phyloP scores from a whole-genome alignment of 495 filamentous ascomycete species.

The Talaromyces adpressus region DNA sequence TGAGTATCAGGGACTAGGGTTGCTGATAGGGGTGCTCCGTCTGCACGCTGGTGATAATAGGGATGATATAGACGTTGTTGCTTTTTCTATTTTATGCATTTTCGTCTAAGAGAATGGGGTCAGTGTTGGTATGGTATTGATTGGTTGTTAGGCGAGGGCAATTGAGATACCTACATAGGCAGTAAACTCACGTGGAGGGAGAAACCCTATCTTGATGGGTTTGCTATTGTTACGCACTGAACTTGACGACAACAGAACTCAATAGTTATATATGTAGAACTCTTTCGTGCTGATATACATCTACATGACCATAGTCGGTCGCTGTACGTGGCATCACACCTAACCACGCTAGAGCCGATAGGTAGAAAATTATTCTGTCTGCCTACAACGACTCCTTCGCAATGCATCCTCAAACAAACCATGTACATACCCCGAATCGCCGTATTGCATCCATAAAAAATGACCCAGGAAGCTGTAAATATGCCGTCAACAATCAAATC shows the following conservation, averaged over 20 bases:
- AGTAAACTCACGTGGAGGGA: not conserved
- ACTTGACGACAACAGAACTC: not conserved
- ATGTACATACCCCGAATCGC: not conserved
- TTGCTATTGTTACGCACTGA: not conserved
- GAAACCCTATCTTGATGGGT: not conserved
- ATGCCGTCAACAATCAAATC: conserved; percentile 9
- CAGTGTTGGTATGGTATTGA: not conserved
- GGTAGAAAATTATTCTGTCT: not conserved
- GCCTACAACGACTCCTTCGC: not conserved
- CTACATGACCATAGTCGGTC: not conserved
- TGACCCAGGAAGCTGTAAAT: not conserved
- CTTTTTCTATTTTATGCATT: too few species aligned
- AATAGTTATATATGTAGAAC: not conserved
- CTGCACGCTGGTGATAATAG: not conserved
- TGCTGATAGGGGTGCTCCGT: not conserved
- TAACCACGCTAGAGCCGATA: not conserved
- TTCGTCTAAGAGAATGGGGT: too few species aligned
- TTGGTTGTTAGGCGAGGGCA: not conserved
- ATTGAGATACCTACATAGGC: not conserved
- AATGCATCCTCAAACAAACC: not conserved
- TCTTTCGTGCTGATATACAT: not conserved
- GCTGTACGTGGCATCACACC: not conserved
- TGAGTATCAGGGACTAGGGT: not conserved
- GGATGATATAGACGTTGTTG: too few species aligned
- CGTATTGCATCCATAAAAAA: not conserved